These are phyloP conservation scores for Nematocida ironsii DNA, from an alignment of 371 early-diverging fungal genomes.

Conservation along the genomic window DNA sequence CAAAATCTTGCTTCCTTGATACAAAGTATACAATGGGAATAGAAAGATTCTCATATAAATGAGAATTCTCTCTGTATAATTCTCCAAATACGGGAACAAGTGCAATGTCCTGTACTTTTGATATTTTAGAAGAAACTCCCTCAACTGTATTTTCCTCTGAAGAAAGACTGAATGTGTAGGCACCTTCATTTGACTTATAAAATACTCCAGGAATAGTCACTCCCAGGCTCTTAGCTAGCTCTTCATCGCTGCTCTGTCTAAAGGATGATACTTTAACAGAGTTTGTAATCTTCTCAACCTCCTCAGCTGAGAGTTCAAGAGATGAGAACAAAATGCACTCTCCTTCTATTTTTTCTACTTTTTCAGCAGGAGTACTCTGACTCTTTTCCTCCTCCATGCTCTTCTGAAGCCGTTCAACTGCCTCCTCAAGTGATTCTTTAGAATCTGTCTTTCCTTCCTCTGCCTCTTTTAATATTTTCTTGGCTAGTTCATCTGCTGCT, in stretches of 20 bases:
- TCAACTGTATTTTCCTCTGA: neutral
- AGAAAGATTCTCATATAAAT: constrained; percentile 30
- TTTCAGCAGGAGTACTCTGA: neutral
- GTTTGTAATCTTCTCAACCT: neutral
- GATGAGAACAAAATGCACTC: constrained; percentile 27
- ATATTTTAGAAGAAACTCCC: neutral
- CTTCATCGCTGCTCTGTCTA: constrained; percentile 16
- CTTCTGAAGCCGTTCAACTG: neutral
- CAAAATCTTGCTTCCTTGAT: neutral
- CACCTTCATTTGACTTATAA: constrained; percentile 22
- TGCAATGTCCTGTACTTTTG: constrained; percentile 16
- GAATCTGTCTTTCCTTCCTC: constrained; percentile 2
- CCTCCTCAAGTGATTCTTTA: neutral
- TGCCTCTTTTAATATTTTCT: constrained; percentile 1
- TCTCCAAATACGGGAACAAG: constrained; percentile 29
- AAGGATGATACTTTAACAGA: neutral
- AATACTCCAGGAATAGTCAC: constrained; percentile 42
- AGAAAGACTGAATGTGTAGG: constrained; percentile 6
- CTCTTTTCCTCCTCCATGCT: neutral
- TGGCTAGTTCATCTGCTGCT: constrained; percentile 5
- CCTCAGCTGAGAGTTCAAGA: neutral
- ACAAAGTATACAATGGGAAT: constrained; percentile 34
- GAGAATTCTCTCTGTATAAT: constrained; percentile 27
- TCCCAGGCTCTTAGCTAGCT: constrained; percentile 4
- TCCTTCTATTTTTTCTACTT: neutral